Base-by-base conservation (phyloP, 805 yeast species). In the Yarrowia yakushimensis region DNA sequence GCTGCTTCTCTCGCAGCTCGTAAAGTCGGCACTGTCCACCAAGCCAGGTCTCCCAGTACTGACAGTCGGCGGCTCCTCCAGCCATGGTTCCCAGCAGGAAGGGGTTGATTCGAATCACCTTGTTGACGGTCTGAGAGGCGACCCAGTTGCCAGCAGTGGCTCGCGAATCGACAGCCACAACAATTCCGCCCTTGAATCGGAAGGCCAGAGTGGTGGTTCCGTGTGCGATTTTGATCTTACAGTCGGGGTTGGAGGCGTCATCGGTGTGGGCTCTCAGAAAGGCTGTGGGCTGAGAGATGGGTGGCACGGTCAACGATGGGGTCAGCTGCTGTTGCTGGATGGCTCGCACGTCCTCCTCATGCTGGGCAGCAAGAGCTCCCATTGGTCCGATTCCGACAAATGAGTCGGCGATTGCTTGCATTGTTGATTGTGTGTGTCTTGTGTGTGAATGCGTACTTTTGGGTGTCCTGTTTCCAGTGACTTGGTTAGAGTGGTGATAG, bases 31-130 rank as follows among this genome's bases (percentile, higher is more conserved):
- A 93, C 77, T 94, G 97, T 17, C 96, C 80, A 66, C 99, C 99
- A 65, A 94, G 82, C 98, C 98, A 94, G 36, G 97, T 90, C 78
- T 94, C 98, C 99, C 99, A 94, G 77, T 81, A 94, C 76, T 94
- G 99, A 81, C 99, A 94, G 77, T 94, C 99, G 31, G 98, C 98
- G 55, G 99, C 99, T 79, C 98, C 98, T 77, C 99, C 99, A 33
- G 99, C 99, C 97, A 94, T 86, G 20, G 99, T 94, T 67, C 99
- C 99, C 69, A 94, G 81, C 67, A 94, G 77, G 74, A 89, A 88
- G 61, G 97, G 97, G 76, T 94, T 94, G 77, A 94, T 94, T 76
- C 93, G 93, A 70, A 94, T 91, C 63, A 94, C 99, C 76, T 94
- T 94, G 77, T 93, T 93, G 66, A 94, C 99, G 2, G 97, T 91